These are phyloP conservation scores for Exophiala dermatitidis DNA, from an alignment of 2,329 filamentous ascomycete species.

Conservation along the genomic window DNA sequence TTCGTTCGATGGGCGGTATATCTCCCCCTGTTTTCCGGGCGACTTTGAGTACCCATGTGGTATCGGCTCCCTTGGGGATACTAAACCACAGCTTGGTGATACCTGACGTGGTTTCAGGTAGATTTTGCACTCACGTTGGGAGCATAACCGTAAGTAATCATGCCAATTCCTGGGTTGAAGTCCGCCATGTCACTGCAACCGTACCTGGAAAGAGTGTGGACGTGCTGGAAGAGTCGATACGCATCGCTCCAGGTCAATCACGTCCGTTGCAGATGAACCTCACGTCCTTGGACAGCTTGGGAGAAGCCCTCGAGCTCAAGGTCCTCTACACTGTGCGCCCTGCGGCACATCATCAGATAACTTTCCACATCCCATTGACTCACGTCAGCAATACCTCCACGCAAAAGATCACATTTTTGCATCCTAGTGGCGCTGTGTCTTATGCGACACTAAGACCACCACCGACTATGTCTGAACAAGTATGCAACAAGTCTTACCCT, in stretches of 20 bases:
- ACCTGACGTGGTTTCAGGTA: constrained; percentile 46
- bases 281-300: not conserved
- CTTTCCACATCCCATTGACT: constrained; percentile 22
- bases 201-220: constrained; percentile 1
- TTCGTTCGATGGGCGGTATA: constrained; percentile 49
- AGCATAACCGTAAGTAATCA: constrained; percentile 18
- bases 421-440: constrained; percentile 48
- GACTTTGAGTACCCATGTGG: constrained; percentile 32
- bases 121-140: constrained; percentile 41
- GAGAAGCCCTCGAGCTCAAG: constrained; percentile 6
- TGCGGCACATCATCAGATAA: constrained; percentile 4
- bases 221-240: constrained; percentile 2
- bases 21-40: constrained; percentile 43
- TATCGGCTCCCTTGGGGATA: constrained; percentile 29
- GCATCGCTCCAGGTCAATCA: constrained; percentile 31
- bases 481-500: constrained; percentile 30
- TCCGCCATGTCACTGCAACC: constrained; percentile 2
- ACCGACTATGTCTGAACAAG: constrained; percentile 34
- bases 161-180: constrained; percentile 10
- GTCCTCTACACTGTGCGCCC: constrained; percentile 4
- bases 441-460: constrained; percentile 53
- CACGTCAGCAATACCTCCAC: constrained; percentile 34
- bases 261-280: constrained; percentile 28
- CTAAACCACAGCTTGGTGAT: constrained; percentile 37
- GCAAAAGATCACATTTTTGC: constrained; percentile 50